phyloP scores from a whole-genome alignment of 495 filamentous ascomycete species.

The Aspergillus bridgeri region DNA sequence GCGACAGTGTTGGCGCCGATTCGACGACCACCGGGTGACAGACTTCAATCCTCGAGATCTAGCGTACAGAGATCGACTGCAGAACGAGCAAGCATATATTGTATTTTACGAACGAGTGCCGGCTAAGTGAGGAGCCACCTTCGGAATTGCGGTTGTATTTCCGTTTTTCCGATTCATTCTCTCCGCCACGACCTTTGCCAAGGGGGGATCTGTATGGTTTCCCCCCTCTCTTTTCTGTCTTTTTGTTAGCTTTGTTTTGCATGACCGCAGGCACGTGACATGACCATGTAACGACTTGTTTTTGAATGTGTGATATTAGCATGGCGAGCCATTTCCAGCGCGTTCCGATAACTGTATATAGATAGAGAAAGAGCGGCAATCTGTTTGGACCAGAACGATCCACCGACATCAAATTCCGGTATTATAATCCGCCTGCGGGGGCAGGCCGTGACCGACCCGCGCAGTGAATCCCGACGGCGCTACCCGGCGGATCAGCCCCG shows the following conservation, averaged over 20 bases:
- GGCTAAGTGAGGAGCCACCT: constrained; percentile 37
- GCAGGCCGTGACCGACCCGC: constrained; percentile 8
- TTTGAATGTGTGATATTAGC: constrained; percentile 3
- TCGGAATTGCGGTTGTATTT: constrained; percentile 7
- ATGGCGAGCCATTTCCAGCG: constrained; percentile 10
- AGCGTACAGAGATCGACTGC: constrained; percentile 42
- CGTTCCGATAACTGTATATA: constrained; percentile 11
- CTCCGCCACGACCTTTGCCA: too few species aligned
- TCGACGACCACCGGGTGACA: constrained; percentile 58
- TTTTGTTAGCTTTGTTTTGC: not conserved
- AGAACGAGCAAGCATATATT: constrained; percentile 66
- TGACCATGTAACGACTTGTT: constrained; percentile 21
- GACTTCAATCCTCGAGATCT: constrained; percentile 58
- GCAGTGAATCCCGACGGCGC: constrained; percentile 11
- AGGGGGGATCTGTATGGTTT: constrained; percentile 3
- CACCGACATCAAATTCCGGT: not conserved
- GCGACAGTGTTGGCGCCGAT: constrained; percentile 59
- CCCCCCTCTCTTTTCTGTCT: constrained; percentile 3
- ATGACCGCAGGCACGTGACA: not conserved
- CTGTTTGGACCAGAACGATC: not conserved
- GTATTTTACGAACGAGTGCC: constrained; percentile 60
- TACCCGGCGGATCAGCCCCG: constrained; percentile 13
- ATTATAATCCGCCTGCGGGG: constrained; percentile 8
- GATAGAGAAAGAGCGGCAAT: not conserved
- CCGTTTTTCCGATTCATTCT: constrained; percentile 13